These are phyloP conservation scores for Malassezia sp. DNA, from an alignment of 1,284 basidiomycete species.

Conservation along the genomic window DNA sequence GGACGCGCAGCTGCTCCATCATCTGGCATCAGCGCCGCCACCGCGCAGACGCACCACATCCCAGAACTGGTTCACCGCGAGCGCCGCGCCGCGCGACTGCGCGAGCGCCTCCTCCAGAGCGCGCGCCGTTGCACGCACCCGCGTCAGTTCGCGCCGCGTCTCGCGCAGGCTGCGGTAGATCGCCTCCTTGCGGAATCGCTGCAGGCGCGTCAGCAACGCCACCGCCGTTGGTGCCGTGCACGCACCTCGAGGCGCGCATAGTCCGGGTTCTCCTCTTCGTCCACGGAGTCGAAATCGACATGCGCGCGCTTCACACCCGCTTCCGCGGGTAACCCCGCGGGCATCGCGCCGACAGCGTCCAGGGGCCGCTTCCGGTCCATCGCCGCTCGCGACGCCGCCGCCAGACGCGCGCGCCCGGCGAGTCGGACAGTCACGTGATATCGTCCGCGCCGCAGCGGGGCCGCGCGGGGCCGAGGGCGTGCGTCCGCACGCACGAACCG, in stretches of 20 bases:
- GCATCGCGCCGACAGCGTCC: constrained; percentile 9
- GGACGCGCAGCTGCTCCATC: constrained; percentile 18
- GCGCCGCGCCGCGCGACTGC: constrained; percentile 19
- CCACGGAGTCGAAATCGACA: constrained; percentile 19
- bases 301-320: constrained; percentile 11
- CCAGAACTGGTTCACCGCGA: constrained; percentile 29
- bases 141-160: constrained; percentile 22
- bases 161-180: constrained; percentile 39
- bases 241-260: constrained; percentile 24
- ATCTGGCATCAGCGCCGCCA: too few relatives aligned
- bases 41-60: constrained; percentile 17
- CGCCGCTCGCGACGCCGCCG: constrained; percentile 4
- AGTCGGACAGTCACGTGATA: neutral
- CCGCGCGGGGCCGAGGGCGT: neutral
- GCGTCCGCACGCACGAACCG: too few relatives aligned
- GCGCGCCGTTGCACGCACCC: constrained; percentile 12
- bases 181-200: constrained; percentile 39
- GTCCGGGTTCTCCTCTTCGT: constrained; percentile 20
- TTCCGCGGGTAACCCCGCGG: neutral
- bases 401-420: neutral
- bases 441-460: neutral
- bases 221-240: too few relatives aligned
- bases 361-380: constrained; percentile 31
- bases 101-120: constrained; percentile 18
- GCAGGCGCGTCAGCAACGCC: constrained; percentile 12